Conservation (phyloP, 2,329 filamentous ascomycete genomes). For the Fusarium denticulatum region DNA sequence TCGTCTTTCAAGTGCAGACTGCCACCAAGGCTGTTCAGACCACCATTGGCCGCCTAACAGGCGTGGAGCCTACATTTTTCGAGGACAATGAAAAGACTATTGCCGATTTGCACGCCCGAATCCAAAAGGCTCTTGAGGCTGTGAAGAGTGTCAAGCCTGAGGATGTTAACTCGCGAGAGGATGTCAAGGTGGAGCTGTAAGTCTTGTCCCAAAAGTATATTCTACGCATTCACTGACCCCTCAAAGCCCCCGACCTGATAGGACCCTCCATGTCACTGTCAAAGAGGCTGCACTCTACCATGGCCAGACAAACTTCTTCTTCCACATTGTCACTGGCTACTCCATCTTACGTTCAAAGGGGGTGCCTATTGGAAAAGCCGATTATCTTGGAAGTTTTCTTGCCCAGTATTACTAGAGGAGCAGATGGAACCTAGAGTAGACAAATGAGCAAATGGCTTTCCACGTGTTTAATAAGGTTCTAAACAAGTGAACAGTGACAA, state of each 20-base stretch:
- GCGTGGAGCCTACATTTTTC: constrained; percentile 14
- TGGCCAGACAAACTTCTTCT: not conserved
- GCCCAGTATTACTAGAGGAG: not conserved
- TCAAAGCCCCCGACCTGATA: not conserved
- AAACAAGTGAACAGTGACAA: not conserved
- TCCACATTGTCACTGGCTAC: not conserved
- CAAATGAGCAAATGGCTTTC: not conserved
- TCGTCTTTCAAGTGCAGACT: constrained; percentile 36
- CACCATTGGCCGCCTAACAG: constrained; percentile 27
- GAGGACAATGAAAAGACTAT: constrained; percentile 18
- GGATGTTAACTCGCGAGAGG: not conserved
- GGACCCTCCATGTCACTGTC: not conserved
- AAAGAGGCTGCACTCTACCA: not conserved
- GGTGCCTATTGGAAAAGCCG: not conserved
- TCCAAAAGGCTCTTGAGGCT: not conserved
- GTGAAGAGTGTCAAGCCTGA: not conserved
- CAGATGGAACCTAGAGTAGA: not conserved
- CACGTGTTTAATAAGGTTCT: too few species aligned
- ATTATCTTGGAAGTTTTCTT: not conserved
- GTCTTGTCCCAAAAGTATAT: not conserved
- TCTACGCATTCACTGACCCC: not conserved
- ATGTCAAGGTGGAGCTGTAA: not conserved
- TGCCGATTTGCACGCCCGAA: not conserved
- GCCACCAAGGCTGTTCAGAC: constrained; percentile 22
- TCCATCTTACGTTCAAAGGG: not conserved